These are phyloP conservation scores for Cinchona pubescens DNA, from an alignment of 257 asterid genomes.

Conservation along the genomic window DNA sequence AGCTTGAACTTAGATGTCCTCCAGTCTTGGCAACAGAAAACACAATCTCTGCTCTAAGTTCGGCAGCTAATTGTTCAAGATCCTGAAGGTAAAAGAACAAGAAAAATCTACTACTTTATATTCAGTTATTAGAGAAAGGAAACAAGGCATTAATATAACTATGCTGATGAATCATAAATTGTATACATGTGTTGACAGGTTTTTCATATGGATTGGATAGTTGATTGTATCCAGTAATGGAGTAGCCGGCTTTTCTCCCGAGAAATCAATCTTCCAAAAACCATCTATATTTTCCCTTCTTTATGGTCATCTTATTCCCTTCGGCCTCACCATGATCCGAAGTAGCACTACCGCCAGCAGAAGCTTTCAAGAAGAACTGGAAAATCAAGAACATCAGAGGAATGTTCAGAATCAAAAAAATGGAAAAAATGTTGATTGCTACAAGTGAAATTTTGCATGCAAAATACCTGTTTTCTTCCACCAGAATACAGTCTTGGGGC, in stretches of 20 bases:
- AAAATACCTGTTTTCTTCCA: constrained; percentile 43
- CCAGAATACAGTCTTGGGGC: constrained; percentile 27
- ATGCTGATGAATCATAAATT: no score
- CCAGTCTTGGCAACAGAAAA: constrained; percentile 54
- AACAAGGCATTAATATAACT: no score
- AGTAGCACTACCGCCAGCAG: constrained; percentile 18
- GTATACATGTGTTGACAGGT: constrained; percentile 54
- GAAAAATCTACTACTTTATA: not conserved
- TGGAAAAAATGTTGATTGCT: no score
- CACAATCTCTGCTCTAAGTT: constrained; percentile 69
- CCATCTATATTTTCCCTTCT: constrained; percentile 48
- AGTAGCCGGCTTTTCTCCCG: constrained; percentile 55
- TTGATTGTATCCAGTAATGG: constrained; percentile 70
- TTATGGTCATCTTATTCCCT: constrained; percentile 27
- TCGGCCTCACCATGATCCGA: constrained; percentile 36
- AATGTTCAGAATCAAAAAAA: not conserved
- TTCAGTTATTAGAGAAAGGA: no score
- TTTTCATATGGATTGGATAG: constrained; percentile 72
- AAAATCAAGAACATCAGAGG: constrained; percentile 11
- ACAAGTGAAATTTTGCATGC: not conserved
- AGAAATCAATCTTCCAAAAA: constrained; percentile 56
- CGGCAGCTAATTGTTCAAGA: constrained; percentile 71
- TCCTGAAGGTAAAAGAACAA: constrained; percentile 39
- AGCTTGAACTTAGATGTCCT: constrained; percentile 69
- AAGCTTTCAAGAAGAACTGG: constrained; percentile 52